These are phyloP conservation scores for Amanita muscaria DNA, from an alignment of 768 basidiomycete species.

Conservation along the genomic window DNA sequence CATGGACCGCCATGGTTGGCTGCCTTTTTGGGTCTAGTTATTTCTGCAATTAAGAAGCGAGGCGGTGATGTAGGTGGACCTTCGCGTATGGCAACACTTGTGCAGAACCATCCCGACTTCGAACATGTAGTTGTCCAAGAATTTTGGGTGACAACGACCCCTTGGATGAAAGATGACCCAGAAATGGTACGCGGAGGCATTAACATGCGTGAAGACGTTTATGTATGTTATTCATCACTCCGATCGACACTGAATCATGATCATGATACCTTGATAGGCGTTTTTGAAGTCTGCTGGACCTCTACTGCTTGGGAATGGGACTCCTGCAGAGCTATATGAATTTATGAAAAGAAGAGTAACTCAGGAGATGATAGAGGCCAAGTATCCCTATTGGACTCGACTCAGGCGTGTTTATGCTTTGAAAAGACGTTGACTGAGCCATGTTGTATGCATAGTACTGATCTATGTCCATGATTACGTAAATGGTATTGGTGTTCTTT, in stretches of 20 bases:
- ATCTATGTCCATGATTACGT: not conserved
- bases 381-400: slow-evolving; percentile 40
- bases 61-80: slow-evolving; percentile 64
- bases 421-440: slow-evolving; percentile 24
- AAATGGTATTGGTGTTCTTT: not conserved
- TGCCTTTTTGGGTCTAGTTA: slow-evolving; percentile 51
- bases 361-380: slow-evolving; percentile 42
- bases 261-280: slow-evolving; percentile 27
- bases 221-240: slow-evolving; percentile 30
- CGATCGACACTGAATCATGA: not conserved
- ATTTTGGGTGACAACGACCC: slow-evolving; percentile 55
- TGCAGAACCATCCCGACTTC: slow-evolving; percentile 43
- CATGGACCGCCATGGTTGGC: slow-evolving; percentile 49
- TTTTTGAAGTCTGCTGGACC: slow-evolving; percentile 63
- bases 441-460: not conserved
- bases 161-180: slow-evolving; percentile 39
- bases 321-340: slow-evolving; percentile 44
- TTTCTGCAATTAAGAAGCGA: slow-evolving; percentile 40
- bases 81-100: slow-evolving; percentile 44
- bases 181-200: slow-evolving; percentile 29
- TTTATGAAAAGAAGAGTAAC: slow-evolving; percentile 42
- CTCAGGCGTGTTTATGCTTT: slow-evolving; percentile 56
- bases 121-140: slow-evolving; percentile 50
- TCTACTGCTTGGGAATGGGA: slow-evolving; percentile 54
- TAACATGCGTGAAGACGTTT: slow-evolving; percentile 49